Evolutionary conservation across 495 filamentous ascomycete species (phyloP).

Genomic region (Hyaloscypha hepaticicola): DNA sequence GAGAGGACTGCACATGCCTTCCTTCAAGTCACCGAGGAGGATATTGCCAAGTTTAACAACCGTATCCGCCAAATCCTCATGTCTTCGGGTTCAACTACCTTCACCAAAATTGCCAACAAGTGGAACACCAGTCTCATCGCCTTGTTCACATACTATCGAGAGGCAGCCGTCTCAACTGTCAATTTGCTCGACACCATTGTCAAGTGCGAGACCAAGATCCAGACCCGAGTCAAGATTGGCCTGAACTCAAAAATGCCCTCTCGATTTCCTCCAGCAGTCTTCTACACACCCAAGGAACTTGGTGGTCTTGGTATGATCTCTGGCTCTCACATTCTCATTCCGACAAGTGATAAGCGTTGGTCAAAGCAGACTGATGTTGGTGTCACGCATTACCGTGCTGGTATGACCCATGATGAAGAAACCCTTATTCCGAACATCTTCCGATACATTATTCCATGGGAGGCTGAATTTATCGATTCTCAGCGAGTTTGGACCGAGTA

Average conservation of each 20-base stretch:
- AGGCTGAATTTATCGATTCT: slow-evolving; percentile 98
- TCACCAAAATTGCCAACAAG: slow-evolving; percentile 99
- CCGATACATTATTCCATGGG: slow-evolving; percentile 99
- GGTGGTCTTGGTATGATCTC: slow-evolving; percentile 99
- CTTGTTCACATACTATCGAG: slow-evolving; percentile 99
- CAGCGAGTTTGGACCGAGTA: slow-evolving; percentile 99
- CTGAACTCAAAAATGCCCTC: slow-evolving; percentile 99
- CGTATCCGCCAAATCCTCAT: slow-evolving; percentile 98
- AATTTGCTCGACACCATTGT: slow-evolving; percentile 96
- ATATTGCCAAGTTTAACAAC: slow-evolving; percentile 99
- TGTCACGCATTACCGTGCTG: slow-evolving; percentile 94
- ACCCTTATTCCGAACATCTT: slow-evolving; percentile 99
- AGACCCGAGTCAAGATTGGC: slow-evolving; percentile 98
- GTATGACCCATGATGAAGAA: slow-evolving; percentile 98
- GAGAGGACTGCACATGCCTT: slow-evolving; percentile 98
- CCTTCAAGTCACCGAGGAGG: slow-evolving; percentile 96
- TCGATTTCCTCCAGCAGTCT: slow-evolving; percentile 97
- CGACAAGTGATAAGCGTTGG: slow-evolving; percentile 97
- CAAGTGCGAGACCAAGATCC: slow-evolving; percentile 99
- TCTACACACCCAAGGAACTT: slow-evolving; percentile 98
- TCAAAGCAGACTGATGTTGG: slow-evolving; percentile 97
- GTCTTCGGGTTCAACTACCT: slow-evolving; percentile 97
- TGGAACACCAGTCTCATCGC: slow-evolving; percentile 99
- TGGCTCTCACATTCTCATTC: slow-evolving; percentile 96
- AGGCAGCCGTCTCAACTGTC: slow-evolving; percentile 96